Base-by-base conservation (phyloP, 306 rosid genomes). In the Inga laurina region DNA sequence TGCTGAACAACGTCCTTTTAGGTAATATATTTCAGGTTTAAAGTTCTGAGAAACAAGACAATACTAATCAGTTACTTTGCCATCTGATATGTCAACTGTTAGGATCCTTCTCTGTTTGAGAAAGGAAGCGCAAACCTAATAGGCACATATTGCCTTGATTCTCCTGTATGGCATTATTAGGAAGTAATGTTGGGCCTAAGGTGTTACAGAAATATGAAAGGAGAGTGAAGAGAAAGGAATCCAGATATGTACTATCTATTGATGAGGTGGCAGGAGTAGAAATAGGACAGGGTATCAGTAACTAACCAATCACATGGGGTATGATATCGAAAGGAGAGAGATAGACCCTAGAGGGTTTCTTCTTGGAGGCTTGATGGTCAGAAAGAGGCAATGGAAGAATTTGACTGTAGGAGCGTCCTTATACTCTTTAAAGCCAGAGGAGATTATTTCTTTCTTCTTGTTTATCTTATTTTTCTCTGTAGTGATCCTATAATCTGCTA, bases 1-100 rank as follows among this genome's bases (percentile, higher is more conserved):
- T 64, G 97, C 98, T 46, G 97, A 95, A 57, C 92, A 95, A 39
- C 95, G 98, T 81, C 85, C 98, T 83, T 93, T 93, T 85, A 93
- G 92, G 99, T 92, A 90, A 89, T 64, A 61, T 52, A 79, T 61
- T 65, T 79, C 57, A 37, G 48, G 37, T 80, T 39, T 57, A 5
- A 41, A 73, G 69, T 74, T 86, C 64, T 82, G 49, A 62, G 27
- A 77, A 66, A 41, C 75, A 37, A 65, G 62, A 82, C 66, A 62
- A 75, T 48, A 65, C 44, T 61, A 21, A 57, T 41, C 41, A 37
- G 45, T 59, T 10, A 67, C 57, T 54, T 61, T 81, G 77, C 24
- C 82, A 82, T 62, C 68, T 83, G 70, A 35, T 80, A 76, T 80
- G 70, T 83, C 72, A 59, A 22, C 52, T 73, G 21, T 35, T 12